Conservation (phyloP, 805 yeast species). For the Tetrapisispora fleetii region DNA sequence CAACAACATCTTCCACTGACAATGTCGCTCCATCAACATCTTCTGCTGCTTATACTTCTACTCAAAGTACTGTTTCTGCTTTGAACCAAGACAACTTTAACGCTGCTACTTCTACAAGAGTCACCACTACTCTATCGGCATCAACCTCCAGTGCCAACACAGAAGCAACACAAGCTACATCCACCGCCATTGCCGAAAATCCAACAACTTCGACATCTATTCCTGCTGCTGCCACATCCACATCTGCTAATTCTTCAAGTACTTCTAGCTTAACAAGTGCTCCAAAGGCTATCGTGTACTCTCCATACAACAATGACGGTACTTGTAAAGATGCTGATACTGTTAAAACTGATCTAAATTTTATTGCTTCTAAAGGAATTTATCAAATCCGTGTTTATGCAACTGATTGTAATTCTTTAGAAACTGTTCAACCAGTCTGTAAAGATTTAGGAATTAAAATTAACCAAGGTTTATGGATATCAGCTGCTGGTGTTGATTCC, state of each 20-base stretch:
- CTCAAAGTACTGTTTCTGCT: slow-evolving; percentile 13
- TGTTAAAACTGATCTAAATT: slow-evolving; percentile 48
- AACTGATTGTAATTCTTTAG: slow-evolving; percentile 68
- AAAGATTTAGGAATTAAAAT: slow-evolving; percentile 51
- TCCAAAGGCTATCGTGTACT: slow-evolving; percentile 60
- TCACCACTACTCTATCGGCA: slow-evolving; percentile 9
- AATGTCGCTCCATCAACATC: too few species aligned
- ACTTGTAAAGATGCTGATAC: slow-evolving; percentile 51
- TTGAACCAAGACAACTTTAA: neutral
- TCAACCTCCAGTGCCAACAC: neutral
- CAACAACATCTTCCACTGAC: neutral
- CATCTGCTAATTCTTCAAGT: slow-evolving; percentile 5
- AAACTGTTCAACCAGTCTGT: slow-evolving; percentile 56
- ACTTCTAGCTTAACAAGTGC: slow-evolving; percentile 20
- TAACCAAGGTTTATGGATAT: slow-evolving; percentile 84
- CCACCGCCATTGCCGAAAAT: slow-evolving; percentile 7
- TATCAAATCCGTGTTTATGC: slow-evolving; percentile 68
- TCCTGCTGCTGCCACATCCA: slow-evolving; percentile 7
- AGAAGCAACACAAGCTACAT: slow-evolving; percentile 6
- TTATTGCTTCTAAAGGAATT: slow-evolving; percentile 54
- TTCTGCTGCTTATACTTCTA: slow-evolving; percentile 7
- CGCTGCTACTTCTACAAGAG: slow-evolving; percentile 1
- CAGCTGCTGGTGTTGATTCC: slow-evolving; percentile 53
- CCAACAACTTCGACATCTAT: slow-evolving; percentile 5
- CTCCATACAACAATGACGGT: slow-evolving; percentile 66